Conservation (phyloP, 2,329 filamentous ascomycete species). For the Fusarium avenaceum region DNA sequence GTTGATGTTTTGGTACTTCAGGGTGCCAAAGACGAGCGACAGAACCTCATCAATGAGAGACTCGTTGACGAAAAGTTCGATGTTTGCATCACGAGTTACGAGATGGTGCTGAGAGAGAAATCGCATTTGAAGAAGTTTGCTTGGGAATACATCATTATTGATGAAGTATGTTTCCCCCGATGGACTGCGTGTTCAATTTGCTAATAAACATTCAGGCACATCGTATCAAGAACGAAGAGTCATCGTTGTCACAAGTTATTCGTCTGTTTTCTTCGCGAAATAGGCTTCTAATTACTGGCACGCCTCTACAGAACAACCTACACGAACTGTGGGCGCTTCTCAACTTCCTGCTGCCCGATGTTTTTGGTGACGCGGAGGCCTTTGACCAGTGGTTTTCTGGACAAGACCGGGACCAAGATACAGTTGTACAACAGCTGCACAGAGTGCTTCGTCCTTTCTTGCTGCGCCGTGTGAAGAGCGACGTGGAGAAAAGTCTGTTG, state of each 20-base stretch:
- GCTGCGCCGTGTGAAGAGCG: constrained; percentile 93
- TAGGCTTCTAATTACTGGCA: constrained; percentile 94
- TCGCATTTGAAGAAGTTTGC: constrained; percentile 95
- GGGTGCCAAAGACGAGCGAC: constrained; percentile 93
- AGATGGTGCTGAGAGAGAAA: constrained; percentile 98
- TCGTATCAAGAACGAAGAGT: constrained; percentile 99
- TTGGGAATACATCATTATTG: constrained; percentile 99
- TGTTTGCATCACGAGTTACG: constrained; percentile 97
- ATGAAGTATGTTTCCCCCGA: constrained; percentile 68
- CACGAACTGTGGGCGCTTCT: constrained; percentile 98
- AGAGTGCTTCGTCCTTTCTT: constrained; percentile 93
- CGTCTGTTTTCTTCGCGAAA: constrained; percentile 96
- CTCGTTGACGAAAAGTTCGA: constrained; percentile 97
- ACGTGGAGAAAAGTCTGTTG: constrained; percentile 96
- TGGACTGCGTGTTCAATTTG: background rate
- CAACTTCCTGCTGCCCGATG: constrained; percentile 97
- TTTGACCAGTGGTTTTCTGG: constrained; percentile 99
- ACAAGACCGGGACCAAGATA: constrained; percentile 91
- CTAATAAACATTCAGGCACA: constrained; percentile 69
- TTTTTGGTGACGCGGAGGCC: constrained; percentile 95
- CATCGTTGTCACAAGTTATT: constrained; percentile 95
- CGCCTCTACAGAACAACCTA: constrained; percentile 96
- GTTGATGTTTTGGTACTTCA: constrained; percentile 95
- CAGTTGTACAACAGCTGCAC: constrained; percentile 95
- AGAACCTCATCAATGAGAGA: constrained; percentile 87